A percentile compares a stretch with the other conserved stretches of the same genome.
These are phyloP conservation scores for Pyrus hybrid DNA, from an alignment of 331 rosid genomes.

Conservation along the genomic window DNA sequence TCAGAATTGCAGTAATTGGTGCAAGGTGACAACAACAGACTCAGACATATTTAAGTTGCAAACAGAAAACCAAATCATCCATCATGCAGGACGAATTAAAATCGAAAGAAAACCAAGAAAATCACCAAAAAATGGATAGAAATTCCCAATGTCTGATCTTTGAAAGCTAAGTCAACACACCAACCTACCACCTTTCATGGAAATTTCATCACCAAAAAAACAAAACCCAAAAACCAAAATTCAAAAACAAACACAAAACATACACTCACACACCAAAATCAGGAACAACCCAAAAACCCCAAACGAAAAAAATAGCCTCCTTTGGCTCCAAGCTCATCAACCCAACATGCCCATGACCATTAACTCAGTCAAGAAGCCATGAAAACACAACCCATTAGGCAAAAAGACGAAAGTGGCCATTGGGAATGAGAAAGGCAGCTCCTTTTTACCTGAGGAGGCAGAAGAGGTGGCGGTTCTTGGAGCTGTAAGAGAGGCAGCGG, in stretches of 20 bases:
- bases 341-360: slow-evolving; percentile 34
- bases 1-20: not conserved
- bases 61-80: slow-evolving; percentile 17
- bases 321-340: slow-evolving; percentile 27
- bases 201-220: slow-evolving; percentile 2
- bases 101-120: slow-evolving; percentile 14
- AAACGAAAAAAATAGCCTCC: slow-evolving; percentile 10
- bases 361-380: slow-evolving; percentile 25
- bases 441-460: slow-evolving; percentile 29
- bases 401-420: slow-evolving; percentile 14
- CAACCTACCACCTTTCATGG: slow-evolving; percentile 68
- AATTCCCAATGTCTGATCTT: slow-evolving; percentile 24
- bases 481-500: slow-evolving; percentile 5
- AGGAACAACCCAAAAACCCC: slow-evolving; percentile 26
- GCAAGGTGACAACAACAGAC: slow-evolving; percentile 17
- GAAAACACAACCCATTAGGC: slow-evolving; percentile 4
- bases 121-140: not conserved
- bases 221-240: slow-evolving; percentile 31
- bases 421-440: slow-evolving; percentile 10
- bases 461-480: slow-evolving; percentile 26
- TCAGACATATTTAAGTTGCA: slow-evolving; percentile 11
- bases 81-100: slow-evolving; percentile 13
- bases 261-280: slow-evolving; percentile 15
- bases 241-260: slow-evolving; percentile 23
- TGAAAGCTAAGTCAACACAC: slow-evolving; percentile 51